Evolutionary conservation across 192 early-diverging fungal genomes (phyloP), one percentile per base, ranked within the genome.

Genomic region (Podila epigama): DNA sequence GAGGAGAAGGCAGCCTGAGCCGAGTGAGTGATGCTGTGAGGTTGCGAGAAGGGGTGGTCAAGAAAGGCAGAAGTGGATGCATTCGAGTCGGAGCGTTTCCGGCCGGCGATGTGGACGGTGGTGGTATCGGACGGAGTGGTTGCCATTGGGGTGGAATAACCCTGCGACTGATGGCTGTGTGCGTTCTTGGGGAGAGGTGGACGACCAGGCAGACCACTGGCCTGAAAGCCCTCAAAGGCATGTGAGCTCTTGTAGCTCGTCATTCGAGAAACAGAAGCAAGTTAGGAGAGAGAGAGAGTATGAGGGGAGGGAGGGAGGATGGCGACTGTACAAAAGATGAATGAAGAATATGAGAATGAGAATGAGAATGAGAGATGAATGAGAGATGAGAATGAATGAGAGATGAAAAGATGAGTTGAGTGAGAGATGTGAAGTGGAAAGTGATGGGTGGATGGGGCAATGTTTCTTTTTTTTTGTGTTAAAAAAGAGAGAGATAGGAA

Each of bases 211-310:
- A 54, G 31, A 5, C 58, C 70, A 28, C 63, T 54, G 15, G 71
- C 32, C 18, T 66, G 64, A 13, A 68, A 34, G 39, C 42, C 48
- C 54, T 75, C 72, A 58, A 75, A 75, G 18, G 65, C 60, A 51
- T 75, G 64, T 10, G 65, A 56, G 72, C 72, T 75, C 60, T 75
- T 75, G 54, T 57, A 75, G 72, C 72, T 75, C 28, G 72, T 63
- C 72, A 75, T 75, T 52, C 18, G 20, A 8, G 5, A 12, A 41
- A 3, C n/a, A 58, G 29, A 13, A 59, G n/a, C 20, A 51, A 31
- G 32, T 50, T 8, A 18, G 29, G 15, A 11, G 29, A 28, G 25
- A 22, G 13, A 27, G 29, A 54, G 25, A 28, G 25, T 25, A 28
- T 9, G 28, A 22, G 20, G 27, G 25, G 13, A 12, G 22, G 28